Percentiles rank a stretch among this genome's conserved stretches.
phyloP scores from a whole-genome alignment of 1,284 basidiomycete species.

The Moniliophthora roreri region DNA sequence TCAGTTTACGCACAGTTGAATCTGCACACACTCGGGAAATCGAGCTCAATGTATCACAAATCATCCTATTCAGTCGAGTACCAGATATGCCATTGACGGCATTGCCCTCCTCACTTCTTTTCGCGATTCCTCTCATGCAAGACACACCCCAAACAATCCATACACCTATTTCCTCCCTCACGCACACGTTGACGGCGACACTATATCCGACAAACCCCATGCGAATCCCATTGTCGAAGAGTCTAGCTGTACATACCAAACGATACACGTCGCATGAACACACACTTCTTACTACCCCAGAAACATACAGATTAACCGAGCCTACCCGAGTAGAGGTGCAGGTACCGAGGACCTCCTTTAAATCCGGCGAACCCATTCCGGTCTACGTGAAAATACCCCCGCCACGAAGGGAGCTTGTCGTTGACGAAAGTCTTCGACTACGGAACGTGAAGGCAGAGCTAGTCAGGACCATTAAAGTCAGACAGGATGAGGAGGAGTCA shows the following conservation, averaged over 20 bases:
- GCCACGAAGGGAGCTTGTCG: conserved; percentile 60
- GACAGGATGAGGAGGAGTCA: conserved; percentile 36
- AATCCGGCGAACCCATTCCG: conserved; percentile 67
- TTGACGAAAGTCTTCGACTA: conserved; percentile 65
- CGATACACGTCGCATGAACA: conserved; percentile 69
- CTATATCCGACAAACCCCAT: conserved; percentile 51
- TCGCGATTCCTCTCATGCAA: conserved; percentile 69
- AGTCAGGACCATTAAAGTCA: conserved; percentile 58
- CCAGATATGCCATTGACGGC: conserved; percentile 30
- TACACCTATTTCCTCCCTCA: conserved; percentile 66
- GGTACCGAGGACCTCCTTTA: conserved; percentile 68
- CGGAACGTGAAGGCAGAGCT: conserved; percentile 76
- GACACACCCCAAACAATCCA: conserved; percentile 79
- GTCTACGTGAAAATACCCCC: conserved; percentile 77
- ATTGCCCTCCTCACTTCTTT: conserved; percentile 65
- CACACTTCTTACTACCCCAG: conserved; percentile 53
- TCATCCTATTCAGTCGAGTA: conserved; percentile 47
- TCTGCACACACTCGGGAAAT: conserved; percentile 56
- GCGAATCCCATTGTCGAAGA: conserved; percentile 46
- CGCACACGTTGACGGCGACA: conserved; percentile 64
- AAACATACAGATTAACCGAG: conserved; percentile 52
- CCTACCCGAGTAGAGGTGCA: conserved; percentile 69
- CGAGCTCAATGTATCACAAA: conserved; percentile 57
- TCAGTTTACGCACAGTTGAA: conserved; percentile 69
- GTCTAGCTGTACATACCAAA: conserved; percentile 65